Base-by-base conservation (phyloP, 306 rosid species). In the Adenanthera pavonina region DNA sequence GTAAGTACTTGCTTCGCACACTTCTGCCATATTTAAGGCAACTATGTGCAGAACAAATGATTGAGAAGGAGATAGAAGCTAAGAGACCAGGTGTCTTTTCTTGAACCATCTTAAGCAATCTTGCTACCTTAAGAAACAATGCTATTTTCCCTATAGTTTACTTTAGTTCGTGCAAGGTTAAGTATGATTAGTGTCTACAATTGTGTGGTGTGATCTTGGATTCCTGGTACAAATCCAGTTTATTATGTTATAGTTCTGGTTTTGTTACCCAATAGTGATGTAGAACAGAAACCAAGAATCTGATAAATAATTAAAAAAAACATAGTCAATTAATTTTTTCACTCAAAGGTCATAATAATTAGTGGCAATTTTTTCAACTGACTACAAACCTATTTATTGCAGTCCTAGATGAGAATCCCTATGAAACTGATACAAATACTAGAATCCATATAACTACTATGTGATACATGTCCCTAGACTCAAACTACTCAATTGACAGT, bases 11-110 rank as follows among this genome's bases (percentile, higher is more conserved):
- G 87, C 81, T 95, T 20, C 82, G 84, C 61, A 36, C 8, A 6
- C 87, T 95, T 78, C 89, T 95, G 82, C 98, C 98, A 10, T 83
- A 80, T 86, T 41, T 95, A 75, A 88, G 74, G 73, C 86, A 74
- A 62, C 79, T 95, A 56, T 82, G 74, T 74, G 92, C 88, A 74
- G 96, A 95, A 69, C 97, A 93, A 80, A 68, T 43, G 82, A 19
- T 33, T 19, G 98, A 95, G 91, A 84, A 78, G 60, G 76, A 80
- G 65, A 20, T 81, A 48, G 99, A 93, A 84, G 95, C 99, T 10
- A 87, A 80, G 69, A 82, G 84, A 88, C 89, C 75, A 76, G 99
- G 99, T 93, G 76, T 67, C 7, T 60, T 79, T 2, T 51, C 54
- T 19, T 66, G 60, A 36, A 52, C 35, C 3, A 14, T 60, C 57